phyloP scores from a whole-genome alignment of 352 stramenopile species.

The Globisporangium mamillatum region DNA sequence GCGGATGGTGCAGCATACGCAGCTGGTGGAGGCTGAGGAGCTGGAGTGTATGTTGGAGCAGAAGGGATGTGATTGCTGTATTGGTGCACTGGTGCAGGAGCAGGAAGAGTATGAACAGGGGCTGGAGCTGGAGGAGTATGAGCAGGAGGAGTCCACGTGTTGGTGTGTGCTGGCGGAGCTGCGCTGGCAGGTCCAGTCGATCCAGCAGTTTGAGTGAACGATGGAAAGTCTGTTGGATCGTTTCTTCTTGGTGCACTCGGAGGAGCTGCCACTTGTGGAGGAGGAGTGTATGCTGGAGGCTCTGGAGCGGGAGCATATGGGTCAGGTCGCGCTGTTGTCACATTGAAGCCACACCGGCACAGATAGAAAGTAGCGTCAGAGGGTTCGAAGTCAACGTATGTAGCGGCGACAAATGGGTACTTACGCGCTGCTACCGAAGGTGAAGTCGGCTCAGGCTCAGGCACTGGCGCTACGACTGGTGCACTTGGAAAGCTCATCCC shows the following conservation, averaged over 20 bases:
- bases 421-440: not conserved
- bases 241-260: slow-evolving; percentile 16
- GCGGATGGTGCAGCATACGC: slow-evolving; percentile 1
- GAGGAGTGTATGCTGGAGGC: slow-evolving; percentile 14
- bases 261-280: slow-evolving; percentile 5
- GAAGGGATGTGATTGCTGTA: slow-evolving; percentile 12
- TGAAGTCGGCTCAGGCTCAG: not conserved
- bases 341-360: not conserved
- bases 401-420: not conserved
- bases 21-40: slow-evolving; percentile 2
- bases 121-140: not conserved
- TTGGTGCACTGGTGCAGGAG: slow-evolving; percentile 7
- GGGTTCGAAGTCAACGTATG: not conserved
- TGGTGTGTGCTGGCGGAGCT: slow-evolving; percentile 8
- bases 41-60: slow-evolving; percentile 1
- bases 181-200: slow-evolving; percentile 13
- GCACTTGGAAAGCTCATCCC: slow-evolving; percentile 16
- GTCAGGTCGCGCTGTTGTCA: slow-evolving; percentile 6
- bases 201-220: slow-evolving; percentile 46
- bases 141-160: slow-evolving; percentile 11
- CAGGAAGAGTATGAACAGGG: not conserved
- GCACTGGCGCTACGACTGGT: not conserved
- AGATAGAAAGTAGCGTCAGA: not conserved
- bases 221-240: slow-evolving; percentile 35
- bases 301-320: slow-evolving; percentile 1